These are phyloP conservation scores for Boletus holoroseus DNA, from an alignment of 1,284 basidiomycete genomes.

Conservation along the genomic window DNA sequence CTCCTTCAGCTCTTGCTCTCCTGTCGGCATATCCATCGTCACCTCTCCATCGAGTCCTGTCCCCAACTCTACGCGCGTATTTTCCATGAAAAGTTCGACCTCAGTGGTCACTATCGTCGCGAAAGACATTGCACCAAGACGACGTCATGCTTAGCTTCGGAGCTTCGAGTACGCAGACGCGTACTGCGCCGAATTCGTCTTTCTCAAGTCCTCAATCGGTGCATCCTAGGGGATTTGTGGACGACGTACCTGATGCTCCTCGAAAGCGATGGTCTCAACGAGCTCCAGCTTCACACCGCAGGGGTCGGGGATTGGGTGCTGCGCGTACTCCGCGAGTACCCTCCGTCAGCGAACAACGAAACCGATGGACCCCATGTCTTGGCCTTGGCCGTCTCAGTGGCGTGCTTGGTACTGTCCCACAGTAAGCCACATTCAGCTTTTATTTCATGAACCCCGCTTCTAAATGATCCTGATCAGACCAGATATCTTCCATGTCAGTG, in stretches of 20 bases:
- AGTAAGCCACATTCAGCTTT: conserved; percentile 31
- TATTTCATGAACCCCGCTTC: conserved; percentile 23
- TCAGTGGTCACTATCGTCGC: conserved; percentile 37
- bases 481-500: conserved; percentile 32
- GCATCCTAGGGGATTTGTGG: conserved; percentile 44
- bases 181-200: conserved; percentile 42
- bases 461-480: conserved; percentile 30
- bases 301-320: conserved; percentile 36
- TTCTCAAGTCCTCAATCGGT: conserved; percentile 30
- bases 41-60: conserved; percentile 41
- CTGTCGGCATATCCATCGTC: conserved; percentile 40
- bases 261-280: conserved; percentile 44
- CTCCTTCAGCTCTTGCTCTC: conserved; percentile 43
- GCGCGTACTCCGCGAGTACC: conserved; percentile 21
- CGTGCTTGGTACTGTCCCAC: conserved; percentile 35
- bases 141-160: conserved; percentile 43
- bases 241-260: conserved; percentile 47
- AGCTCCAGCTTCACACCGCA: conserved; percentile 37
- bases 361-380: conserved; percentile 19
- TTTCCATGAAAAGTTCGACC: conserved; percentile 53
- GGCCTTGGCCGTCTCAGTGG: conserved; percentile 32
- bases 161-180: conserved; percentile 41
- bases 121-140: conserved; percentile 28
- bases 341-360: conserved; percentile 5
- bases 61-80: conserved; percentile 60